These are phyloP conservation scores for Penicillium desertorum DNA, from an alignment of 495 filamentous ascomycete species.

Conservation along the genomic window DNA sequence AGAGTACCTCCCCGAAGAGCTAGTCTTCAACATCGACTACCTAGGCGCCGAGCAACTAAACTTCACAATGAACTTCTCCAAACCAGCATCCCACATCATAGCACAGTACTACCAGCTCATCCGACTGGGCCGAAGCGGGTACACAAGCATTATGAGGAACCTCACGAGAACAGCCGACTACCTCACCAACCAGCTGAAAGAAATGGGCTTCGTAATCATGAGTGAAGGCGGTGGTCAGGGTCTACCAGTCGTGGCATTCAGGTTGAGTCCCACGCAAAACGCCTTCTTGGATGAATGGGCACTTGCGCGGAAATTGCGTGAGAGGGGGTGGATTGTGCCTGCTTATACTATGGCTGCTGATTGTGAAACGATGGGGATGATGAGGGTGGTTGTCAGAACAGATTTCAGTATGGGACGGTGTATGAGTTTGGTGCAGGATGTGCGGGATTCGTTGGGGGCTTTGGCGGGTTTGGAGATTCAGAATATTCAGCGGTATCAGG, in stretches of 20 bases:
- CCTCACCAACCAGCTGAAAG: conserved; percentile 62
- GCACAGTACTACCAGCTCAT: conserved; percentile 95
- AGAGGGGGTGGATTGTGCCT: conserved; percentile 82
- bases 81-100: conserved; percentile 84
- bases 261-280: conserved; percentile 55
- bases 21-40: conserved; percentile 97
- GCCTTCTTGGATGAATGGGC: conserved; percentile 77
- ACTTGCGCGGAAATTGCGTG: conserved; percentile 73
- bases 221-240: conserved; percentile 69
- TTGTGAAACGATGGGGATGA: conserved; percentile 71
- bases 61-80: conserved; percentile 91
- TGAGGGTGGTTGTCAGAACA: conserved; percentile 84
- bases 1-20: conserved; percentile 77
- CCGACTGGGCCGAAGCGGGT: conserved; percentile 84
- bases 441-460: conserved; percentile 63
- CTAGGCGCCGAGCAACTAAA: conserved; percentile 86
- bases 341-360: conserved; percentile 92
- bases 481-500: conserved; percentile 49
- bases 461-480: conserved; percentile 69
- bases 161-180: conserved; percentile 79
- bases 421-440: conserved; percentile 67
- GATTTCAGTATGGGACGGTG: conserved; percentile 76
- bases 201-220: conserved; percentile 79
- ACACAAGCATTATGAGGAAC: conserved; percentile 80
- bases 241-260: conserved; percentile 84